Base-by-base conservation (phyloP, 768 basidiomycete species). In the Mycena galericulata region DNA sequence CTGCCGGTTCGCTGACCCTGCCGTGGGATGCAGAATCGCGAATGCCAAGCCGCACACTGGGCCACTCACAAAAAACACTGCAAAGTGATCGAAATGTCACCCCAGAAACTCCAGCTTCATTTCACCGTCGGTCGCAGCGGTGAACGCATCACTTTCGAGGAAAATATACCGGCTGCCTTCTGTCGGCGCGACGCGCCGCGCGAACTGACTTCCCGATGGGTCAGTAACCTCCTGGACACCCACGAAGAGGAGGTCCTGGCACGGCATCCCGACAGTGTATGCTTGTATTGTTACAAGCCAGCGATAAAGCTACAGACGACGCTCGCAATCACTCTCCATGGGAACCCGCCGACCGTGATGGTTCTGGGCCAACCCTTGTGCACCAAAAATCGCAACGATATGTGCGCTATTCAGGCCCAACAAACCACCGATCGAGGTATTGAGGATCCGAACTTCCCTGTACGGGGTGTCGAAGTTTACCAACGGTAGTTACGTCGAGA, bases 191-290 rank as follows among this genome's bases (percentile, higher is more conserved):
- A 58, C 41, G 40, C 56, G 30, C 56, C 56, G 40, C 53, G 53
- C 53, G 56, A 43, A 3, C 40, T 58, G 40, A 58, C 56, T 29
- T 58, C 56, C 26, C 24, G 56, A 20, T 58, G 40, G 40, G 43
- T 58, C 27, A 12, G 40, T 41, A 27, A 58, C 24, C 56, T 58
- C 56, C 40, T 58, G 24, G 43, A 58, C 56, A 58, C 56, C 14
- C 56, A n/a, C 26, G 41, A 58, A 45, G 56, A 58, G 56, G 53
- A 24, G 34, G 53, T 38, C 20, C 20, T 55, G 22, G 53, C 53
- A 18, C 53, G 53, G 12, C 29, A 26, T 22, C 34, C 53, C 30
- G 53, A 24, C 11, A 11, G 27, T 24, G 29, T 26, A 15, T 58
- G 56, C 40, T 22, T 46, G 40, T 58, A 58, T 41, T 58, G 56